A percentile compares a stretch with the other conserved stretches of the same genome.
Evolutionary conservation across 202 grass and related monocot species (phyloP).

Genomic region (Hordeum pubiflorum): DNA sequence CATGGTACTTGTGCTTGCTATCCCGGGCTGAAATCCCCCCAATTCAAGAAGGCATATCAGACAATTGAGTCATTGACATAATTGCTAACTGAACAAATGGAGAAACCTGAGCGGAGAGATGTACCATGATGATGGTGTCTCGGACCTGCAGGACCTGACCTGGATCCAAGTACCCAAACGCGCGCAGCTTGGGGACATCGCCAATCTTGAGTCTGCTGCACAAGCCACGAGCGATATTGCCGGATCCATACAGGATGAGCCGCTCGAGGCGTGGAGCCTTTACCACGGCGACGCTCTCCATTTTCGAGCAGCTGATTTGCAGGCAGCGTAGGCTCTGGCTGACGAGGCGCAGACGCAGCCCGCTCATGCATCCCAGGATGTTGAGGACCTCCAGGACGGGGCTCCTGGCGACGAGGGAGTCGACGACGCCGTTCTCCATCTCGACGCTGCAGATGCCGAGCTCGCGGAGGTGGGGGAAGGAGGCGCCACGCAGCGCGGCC

Average conservation of each 20-base stretch:
- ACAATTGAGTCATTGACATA: neutral
- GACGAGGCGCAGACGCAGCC: neutral
- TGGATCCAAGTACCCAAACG: neutral
- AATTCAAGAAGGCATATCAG: neutral
- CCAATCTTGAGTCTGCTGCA: neutral
- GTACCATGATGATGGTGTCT: neutral
- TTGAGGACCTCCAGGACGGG: neutral
- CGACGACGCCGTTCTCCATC: neutral
- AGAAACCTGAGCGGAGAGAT: neutral
- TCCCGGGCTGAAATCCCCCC: neutral
- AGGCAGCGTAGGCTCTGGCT: neutral
- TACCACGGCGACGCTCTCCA: neutral
- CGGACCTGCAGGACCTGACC: neutral
- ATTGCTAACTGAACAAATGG: neutral
- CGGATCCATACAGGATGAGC: neutral
- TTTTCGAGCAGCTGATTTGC: neutral
- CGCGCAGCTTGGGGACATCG: neutral
- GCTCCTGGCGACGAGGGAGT: neutral
- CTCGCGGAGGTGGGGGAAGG: neutral
- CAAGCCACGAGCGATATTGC: neutral
- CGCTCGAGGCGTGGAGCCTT: neutral
- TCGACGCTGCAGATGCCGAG: neutral
- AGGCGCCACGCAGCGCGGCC: neutral
- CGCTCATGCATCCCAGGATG: neutral
- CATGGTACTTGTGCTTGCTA: neutral